Evolutionary conservation across 441 rosid genomes (phyloP).

Genomic region (Daphne laureola): DNA sequence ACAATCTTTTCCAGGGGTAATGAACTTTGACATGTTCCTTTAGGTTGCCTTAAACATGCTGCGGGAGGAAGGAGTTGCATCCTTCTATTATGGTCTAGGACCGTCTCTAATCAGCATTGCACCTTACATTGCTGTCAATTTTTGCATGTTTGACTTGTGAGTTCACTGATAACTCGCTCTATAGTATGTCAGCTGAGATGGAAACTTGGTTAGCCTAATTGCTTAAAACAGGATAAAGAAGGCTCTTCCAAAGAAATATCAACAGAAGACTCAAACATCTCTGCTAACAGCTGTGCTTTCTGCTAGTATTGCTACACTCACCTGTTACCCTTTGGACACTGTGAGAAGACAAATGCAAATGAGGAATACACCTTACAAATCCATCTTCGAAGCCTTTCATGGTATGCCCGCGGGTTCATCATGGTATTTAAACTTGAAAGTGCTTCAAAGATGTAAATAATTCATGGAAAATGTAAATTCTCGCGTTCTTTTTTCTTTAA

Average conservation of each 20-base stretch:
- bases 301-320: conserved; percentile 79
- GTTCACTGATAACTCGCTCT: conserved; percentile 23
- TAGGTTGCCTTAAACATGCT: conserved; percentile 91
- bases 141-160: conserved; percentile 94
- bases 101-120: conserved; percentile 95
- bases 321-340: conserved; percentile 97
- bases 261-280: conserved; percentile 67
- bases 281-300: conserved; percentile 82
- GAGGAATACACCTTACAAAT: conserved; percentile 80
- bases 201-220: conserved; percentile 3
- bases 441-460: no score
- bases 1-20: conserved; percentile 10
- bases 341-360: conserved; percentile 98
- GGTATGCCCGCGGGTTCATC: conserved; percentile 29
- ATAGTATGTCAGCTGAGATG: conserved; percentile 4
- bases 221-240: conserved; percentile 67
- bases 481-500: no score
- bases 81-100: conserved; percentile 91
- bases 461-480: not conserved
- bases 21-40: conserved; percentile 15
- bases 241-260: conserved; percentile 80
- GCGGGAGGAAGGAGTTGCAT: conserved; percentile 87
- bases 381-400: conserved; percentile 75
- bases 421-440: not conserved
- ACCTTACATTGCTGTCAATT: conserved; percentile 95